A percentile compares a stretch with the other conserved stretches of the same genome.
phyloP scores from a whole-genome alignment of 2,329 filamentous ascomycete genomes.

The Taxawa tesnikishii region DNA sequence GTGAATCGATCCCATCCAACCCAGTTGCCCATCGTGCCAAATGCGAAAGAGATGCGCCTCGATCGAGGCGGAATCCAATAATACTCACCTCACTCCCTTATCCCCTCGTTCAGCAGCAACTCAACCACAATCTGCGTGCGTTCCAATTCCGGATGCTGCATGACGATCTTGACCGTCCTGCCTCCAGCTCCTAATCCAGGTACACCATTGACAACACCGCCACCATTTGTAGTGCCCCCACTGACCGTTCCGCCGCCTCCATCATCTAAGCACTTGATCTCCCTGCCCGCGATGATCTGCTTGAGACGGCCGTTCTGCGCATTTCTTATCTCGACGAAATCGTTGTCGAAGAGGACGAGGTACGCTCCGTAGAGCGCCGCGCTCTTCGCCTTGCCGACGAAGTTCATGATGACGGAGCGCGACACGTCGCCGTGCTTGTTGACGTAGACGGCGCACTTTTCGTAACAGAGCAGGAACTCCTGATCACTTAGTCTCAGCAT shows the following conservation, averaged over 20 bases:
- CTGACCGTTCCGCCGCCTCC: conserved; percentile 50
- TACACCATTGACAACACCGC: conserved; percentile 10
- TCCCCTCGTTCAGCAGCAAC: conserved; percentile 78
- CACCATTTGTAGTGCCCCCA: conserved; percentile 31
- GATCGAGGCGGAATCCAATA: too few species aligned
- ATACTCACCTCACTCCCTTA: conserved; percentile 18
- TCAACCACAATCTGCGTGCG: conserved; percentile 83
- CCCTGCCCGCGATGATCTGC: conserved; percentile 85
- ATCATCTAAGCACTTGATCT: conserved; percentile 84
- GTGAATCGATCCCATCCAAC: too few species aligned
- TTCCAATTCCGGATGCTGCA: conserved; percentile 84
- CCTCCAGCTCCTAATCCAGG: conserved; percentile 27
- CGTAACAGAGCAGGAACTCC: conserved; percentile 82
- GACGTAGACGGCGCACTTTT: conserved; percentile 93
- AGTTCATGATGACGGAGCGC: conserved; percentile 93
- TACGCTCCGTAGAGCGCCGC: conserved; percentile 88
- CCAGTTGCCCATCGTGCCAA: too few species aligned
- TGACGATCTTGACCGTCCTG: conserved; percentile 81
- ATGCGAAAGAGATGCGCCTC: too few species aligned
- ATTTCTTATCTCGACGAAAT: conserved; percentile 95
- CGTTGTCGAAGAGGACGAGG: conserved; percentile 83
- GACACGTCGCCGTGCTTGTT: conserved; percentile 97
- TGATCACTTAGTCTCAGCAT: conserved; percentile 94
- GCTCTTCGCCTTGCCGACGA: conserved; percentile 81
- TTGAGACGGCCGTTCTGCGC: conserved; percentile 87